A percentile compares a stretch with the other conserved stretches of the same genome.
These are phyloP conservation scores for Saccharomyces hybrid DNA, from an alignment of 1,139 yeast genomes.

Conservation along the genomic window DNA sequence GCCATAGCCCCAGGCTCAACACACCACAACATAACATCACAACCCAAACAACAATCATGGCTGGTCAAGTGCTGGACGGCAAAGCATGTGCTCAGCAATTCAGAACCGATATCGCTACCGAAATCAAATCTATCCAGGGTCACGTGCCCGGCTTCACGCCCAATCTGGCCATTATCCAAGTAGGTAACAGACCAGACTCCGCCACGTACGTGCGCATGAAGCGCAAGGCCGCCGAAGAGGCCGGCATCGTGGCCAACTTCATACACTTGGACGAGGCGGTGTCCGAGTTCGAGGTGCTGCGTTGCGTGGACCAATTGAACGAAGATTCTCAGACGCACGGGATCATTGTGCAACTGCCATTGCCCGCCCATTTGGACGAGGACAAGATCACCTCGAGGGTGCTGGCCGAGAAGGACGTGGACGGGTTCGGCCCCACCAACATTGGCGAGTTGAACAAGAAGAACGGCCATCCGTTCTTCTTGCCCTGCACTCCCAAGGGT, in stretches of 20 bases:
- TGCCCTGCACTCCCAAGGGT: conserved; percentile 97
- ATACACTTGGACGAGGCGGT: conserved; percentile 51
- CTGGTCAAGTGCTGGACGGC: conserved; percentile 48
- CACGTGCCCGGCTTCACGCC: conserved; percentile 64
- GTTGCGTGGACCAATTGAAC: conserved; percentile 56
- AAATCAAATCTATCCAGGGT: conserved; percentile 49
- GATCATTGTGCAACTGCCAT: conserved; percentile 81
- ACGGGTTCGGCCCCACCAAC: conserved; percentile 86
- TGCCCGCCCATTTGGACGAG: conserved; percentile 79
- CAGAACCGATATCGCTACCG: conserved; percentile 41
- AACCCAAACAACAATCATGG: conserved; percentile 8
- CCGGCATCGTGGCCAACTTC: conserved; percentile 65
- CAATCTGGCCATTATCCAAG: conserved; percentile 70
- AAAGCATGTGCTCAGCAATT: conserved; percentile 56
- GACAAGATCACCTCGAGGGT: conserved; percentile 71
- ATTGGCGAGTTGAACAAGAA: conserved; percentile 88
- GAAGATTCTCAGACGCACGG: conserved; percentile 71
- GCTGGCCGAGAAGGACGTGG: conserved; percentile 77
- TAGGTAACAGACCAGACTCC: conserved; percentile 85
- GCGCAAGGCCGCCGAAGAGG: conserved; percentile 82
- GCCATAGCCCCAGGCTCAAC: not conserved
- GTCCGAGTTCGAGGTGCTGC: conserved; percentile 52
- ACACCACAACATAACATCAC: not conserved
- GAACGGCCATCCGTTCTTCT: conserved; percentile 75
- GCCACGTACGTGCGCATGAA: conserved; percentile 94